Evolutionary conservation across 2,329 filamentous ascomycete genomes (phyloP).

Genomic region (Orbilia ellipsospora): DNA sequence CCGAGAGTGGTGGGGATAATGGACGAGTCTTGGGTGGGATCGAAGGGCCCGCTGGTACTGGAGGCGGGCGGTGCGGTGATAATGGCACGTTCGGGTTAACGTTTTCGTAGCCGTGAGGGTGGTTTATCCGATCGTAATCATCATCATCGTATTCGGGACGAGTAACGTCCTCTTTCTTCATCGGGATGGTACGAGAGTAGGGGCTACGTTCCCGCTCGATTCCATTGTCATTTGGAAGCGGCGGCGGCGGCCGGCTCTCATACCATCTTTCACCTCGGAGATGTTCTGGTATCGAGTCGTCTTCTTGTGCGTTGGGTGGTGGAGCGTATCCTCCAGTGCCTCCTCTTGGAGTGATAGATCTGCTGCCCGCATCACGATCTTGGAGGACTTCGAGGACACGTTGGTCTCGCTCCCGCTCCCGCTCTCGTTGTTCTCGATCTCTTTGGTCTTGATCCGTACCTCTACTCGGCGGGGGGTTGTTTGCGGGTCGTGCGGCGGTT

Average conservation of each 20-base stretch:
- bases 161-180: slow-evolving; percentile 28
- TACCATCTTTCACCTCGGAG: slow-evolving; percentile 36
- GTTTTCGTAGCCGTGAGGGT: slow-evolving; percentile 28
- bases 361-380: slow-evolving; percentile 33
- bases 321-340: slow-evolving; percentile 25
- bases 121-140: slow-evolving; percentile 26
- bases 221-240: slow-evolving; percentile 45
- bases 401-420: slow-evolving; percentile 46
- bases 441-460: slow-evolving; percentile 16
- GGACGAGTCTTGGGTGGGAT: slow-evolving; percentile 43
- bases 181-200: slow-evolving; percentile 35
- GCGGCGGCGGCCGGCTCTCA: slow-evolving; percentile 45
- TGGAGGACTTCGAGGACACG: slow-evolving; percentile 47
- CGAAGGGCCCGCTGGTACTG: slow-evolving; percentile 16
- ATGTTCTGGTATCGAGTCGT: slow-evolving; percentile 23
- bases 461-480: slow-evolving; percentile 23
- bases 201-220: slow-evolving; percentile 49
- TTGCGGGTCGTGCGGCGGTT: slow-evolving; percentile 11
- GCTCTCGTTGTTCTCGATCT: slow-evolving; percentile 39
- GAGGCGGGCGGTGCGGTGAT: neutral
- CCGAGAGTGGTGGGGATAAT: slow-evolving; percentile 34
- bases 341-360: slow-evolving; percentile 42
- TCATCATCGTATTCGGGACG: slow-evolving; percentile 41
- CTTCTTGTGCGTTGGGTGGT: slow-evolving; percentile 30
- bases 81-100: slow-evolving; percentile 8